Percentiles rank a stretch among this genome's conserved stretches.
These are phyloP conservation scores for Helianthus annuus DNA, from an alignment of 129 eudicot genomes.

Conservation along the genomic window HanXRQr2.0-SUNRISE NC_035437.2:112703338-112703837, in stretches of 20 bases:
- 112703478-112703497: not conserved
- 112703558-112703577: not conserved
- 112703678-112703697: conserved; percentile 54
- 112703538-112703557: not conserved
- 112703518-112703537: not conserved
- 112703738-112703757: conserved; percentile 57
- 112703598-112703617: conserved; percentile 27
- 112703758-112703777: conserved; percentile 66
- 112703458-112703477: not conserved
- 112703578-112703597: conserved; percentile 30
- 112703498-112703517: not conserved
- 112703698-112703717: conserved; percentile 48
- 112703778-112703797: conserved; percentile 70
- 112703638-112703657: conserved; percentile 56
- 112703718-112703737: conserved; percentile 55
- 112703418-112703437: conserved; percentile 15
- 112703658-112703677: conserved; percentile 59
- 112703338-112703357: no score
- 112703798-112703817: not conserved
- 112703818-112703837: no score
- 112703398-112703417: conserved; percentile 24
- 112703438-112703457: conserved; percentile 11
- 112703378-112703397: not conserved
- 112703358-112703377: conserved; percentile 5
- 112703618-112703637: conserved; percentile 65